These are phyloP conservation scores for Penicillium simplicissimum DNA, from an alignment of 495 filamentous ascomycete genomes.

Conservation along the genomic window DNA sequence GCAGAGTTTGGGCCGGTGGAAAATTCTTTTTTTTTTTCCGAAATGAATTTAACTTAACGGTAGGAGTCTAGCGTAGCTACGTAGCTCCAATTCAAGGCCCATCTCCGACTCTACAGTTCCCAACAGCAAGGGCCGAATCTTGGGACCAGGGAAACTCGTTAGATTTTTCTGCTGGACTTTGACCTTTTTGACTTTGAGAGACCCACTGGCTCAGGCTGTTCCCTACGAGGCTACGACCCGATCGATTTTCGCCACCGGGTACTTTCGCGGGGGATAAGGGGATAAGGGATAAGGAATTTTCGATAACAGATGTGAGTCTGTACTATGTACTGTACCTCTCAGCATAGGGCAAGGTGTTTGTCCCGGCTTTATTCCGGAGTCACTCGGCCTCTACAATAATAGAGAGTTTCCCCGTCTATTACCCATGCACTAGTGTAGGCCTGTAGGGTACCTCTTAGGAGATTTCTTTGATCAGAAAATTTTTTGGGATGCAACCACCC, in stretches of 20 bases:
- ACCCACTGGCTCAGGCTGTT: conserved; percentile 13
- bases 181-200: neutral
- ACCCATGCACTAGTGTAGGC: neutral
- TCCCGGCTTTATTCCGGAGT: neutral
- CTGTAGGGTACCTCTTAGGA: neutral
- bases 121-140: conserved; percentile 9
- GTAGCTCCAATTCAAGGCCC: neutral
- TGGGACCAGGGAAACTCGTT: neutral
- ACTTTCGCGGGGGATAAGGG: conserved; percentile 33
- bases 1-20: neutral
- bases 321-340: neutral
- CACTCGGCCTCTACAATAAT: neutral
- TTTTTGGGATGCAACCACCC: neutral
- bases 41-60: neutral
- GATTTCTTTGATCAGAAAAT: neutral
- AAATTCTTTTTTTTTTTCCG: neutral
- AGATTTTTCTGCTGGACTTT: neutral
- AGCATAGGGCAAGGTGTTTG: neutral
- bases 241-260: conserved; percentile 21
- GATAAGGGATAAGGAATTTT: neutral
- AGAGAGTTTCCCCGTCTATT: neutral
- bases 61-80: neutral
- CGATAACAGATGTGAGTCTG: neutral
- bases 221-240: conserved; percentile 2
- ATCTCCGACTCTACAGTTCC: neutral